Base-by-base conservation (phyloP, 371 early-diverging fungal genomes). In the Nematocida ironsii region DNA sequence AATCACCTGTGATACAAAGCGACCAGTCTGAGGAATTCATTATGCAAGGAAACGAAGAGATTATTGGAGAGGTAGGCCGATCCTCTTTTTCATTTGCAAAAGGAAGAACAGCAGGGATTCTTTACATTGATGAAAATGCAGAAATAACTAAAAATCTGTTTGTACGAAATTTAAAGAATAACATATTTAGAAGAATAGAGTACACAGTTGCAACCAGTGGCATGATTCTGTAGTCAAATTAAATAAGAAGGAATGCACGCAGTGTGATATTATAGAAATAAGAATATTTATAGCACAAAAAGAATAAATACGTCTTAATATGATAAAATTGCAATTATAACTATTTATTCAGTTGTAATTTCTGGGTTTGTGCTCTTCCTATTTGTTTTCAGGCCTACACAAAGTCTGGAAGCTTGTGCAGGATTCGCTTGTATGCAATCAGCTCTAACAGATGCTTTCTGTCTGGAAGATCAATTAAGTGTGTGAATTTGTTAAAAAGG, bases 401-500 rank as follows among this genome's bases (percentile, higher is more conserved):
- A 33, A 33, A 33, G 33, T 33, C 27, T 58, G 58, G 7, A 33
- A 68, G 6, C 45, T 62, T 69, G 58, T 78, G 71, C 9, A 55
- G 47, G 13, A 78, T 42, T 48, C 80, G 40, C 55, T 78, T 78
- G 71, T 78, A 78, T 20, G 80, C 42, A 27, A 78, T 78, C 9
- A 78, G 71, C 5, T 70, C 71, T 6, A 58, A 13, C 6, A 78
- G 72, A 40, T 78, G 70, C 40, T 54, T 70, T 42, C 48, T 39
- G 72, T 78, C 80, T 5, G 69, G 69, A 39, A 78, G 68, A n/a
- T 67, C 60, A 27, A 78, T 62, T 7, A 78, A 54, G 48, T 78
- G 80, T 13, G 20, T 78, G 55, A 78, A 78, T 60, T 78, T 78
- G 61, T 71, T 70, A 6, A 69, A 67, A 13, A 78, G 69, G 44